Percentiles rank a stretch among this genome's conserved stretches.
Conservation (phyloP, 2,329 filamentous ascomycete species). For the Aspergillus hiratsukae region DNA sequence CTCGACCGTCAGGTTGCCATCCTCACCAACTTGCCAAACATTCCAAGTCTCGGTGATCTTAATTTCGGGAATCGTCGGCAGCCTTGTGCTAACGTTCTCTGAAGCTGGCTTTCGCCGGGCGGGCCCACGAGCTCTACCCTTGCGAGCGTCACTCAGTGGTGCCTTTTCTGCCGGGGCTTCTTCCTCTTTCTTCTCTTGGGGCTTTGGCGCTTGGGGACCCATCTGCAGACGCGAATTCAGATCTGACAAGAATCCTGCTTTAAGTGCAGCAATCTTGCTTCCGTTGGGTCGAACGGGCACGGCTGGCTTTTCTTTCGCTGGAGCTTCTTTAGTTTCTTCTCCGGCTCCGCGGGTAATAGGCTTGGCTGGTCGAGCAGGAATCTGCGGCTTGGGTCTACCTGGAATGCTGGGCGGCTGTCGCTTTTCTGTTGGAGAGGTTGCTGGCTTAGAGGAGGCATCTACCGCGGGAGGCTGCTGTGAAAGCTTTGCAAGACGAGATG, state of each 20-base stretch:
- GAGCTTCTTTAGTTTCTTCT: constrained; percentile 32
- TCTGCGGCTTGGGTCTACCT: constrained; percentile 59
- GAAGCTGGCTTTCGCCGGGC: constrained; percentile 65
- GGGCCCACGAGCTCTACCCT: constrained; percentile 83
- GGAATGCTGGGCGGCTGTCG: constrained; percentile 51
- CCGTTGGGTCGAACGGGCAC: constrained; percentile 74
- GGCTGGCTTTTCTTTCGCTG: constrained; percentile 70
- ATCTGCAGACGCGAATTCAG: constrained; percentile 83
- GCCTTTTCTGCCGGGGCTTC: constrained; percentile 64
- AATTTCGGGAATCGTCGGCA: constrained; percentile 34
- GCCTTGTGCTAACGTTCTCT: constrained; percentile 49
- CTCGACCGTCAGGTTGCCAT: constrained; percentile 32
- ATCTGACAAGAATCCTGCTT: constrained; percentile 88
- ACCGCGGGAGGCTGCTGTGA: constrained; percentile 27
- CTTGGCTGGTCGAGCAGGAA: constrained; percentile 64
- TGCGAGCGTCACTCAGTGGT: constrained; percentile 83
- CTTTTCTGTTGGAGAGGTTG: constrained; percentile 46
- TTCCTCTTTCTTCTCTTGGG: constrained; percentile 62
- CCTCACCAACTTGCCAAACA: constrained; percentile 35
- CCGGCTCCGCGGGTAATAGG: constrained; percentile 30
- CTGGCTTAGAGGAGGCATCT: constrained; percentile 32
- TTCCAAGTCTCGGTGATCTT: constrained; percentile 38
- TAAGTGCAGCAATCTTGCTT: constrained; percentile 83
- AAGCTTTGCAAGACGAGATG: constrained; percentile 32
- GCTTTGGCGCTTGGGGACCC: constrained; percentile 74